Evolutionary conservation across 1,284 basidiomycete genomes (phyloP).

Genomic region (Ceratobasidium sp.): DNA sequence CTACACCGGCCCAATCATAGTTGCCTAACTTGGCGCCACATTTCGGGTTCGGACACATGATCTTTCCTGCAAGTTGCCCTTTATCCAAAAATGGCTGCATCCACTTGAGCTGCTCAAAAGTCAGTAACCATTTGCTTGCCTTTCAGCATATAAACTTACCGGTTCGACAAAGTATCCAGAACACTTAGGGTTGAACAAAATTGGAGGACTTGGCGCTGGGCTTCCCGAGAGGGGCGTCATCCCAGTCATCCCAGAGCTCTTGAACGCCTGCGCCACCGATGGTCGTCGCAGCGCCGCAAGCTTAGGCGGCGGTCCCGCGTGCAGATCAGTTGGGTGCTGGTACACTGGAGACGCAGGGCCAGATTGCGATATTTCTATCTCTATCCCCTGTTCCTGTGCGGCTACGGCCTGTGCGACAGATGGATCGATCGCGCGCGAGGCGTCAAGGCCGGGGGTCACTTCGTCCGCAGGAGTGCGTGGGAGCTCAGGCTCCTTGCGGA

Average conservation of each 20-base stretch:
- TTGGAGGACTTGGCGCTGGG: slow-evolving; percentile 65
- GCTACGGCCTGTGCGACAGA: slow-evolving; percentile 30
- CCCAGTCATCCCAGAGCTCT: slow-evolving; percentile 30
- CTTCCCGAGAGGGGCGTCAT: slow-evolving; percentile 36
- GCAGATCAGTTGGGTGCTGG: slow-evolving; percentile 32
- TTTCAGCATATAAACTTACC: slow-evolving; percentile 56
- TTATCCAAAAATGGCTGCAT: slow-evolving; percentile 84
- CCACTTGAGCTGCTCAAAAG: slow-evolving; percentile 80
- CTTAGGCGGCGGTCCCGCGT: slow-evolving; percentile 56
- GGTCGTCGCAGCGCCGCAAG: slow-evolving; percentile 61
- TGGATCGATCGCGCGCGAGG: slow-evolving; percentile 18
- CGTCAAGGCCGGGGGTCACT: slow-evolving; percentile 26
- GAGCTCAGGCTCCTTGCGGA: slow-evolving; percentile 54
- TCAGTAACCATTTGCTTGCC: neutral
- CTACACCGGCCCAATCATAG: slow-evolving; percentile 96
- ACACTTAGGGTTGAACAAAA: slow-evolving; percentile 76
- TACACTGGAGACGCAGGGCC: slow-evolving; percentile 14
- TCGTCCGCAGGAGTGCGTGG: slow-evolving; percentile 35
- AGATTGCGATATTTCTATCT: neutral
- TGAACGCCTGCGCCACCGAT: slow-evolving; percentile 33
- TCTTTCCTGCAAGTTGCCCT: slow-evolving; percentile 86
- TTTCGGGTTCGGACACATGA: slow-evolving; percentile 89
- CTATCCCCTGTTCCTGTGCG: slow-evolving; percentile 26
- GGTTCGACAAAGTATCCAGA: slow-evolving; percentile 98
- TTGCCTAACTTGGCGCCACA: slow-evolving; percentile 93